Evolutionary conservation across 2,329 filamentous ascomycete genomes (phyloP).

Genomic region (Emydomyces testavorans): DNA sequence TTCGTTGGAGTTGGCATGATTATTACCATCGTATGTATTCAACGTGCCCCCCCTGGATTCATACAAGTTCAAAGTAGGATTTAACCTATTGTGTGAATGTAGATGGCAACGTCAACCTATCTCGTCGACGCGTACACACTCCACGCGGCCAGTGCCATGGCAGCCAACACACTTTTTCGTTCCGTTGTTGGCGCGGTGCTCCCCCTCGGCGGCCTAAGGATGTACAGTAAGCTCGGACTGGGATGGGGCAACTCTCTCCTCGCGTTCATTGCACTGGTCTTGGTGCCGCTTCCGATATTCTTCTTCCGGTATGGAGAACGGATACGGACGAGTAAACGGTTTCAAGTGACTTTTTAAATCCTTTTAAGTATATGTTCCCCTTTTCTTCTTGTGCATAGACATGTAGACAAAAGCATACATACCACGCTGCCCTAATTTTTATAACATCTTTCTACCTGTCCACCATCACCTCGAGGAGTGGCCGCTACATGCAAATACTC

Average conservation of each 20-base stretch:
- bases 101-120: constrained; percentile 50
- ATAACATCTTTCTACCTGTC: too few species aligned
- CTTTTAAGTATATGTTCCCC: background rate
- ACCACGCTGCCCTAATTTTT: too few species aligned
- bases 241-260: constrained; percentile 46
- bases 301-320: constrained; percentile 29
- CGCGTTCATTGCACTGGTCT: constrained; percentile 43
- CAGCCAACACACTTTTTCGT: constrained; percentile 45
- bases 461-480: too few species aligned
- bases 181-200: constrained; percentile 48
- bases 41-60: too few species aligned
- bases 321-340: constrained; percentile 24
- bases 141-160: constrained; percentile 39
- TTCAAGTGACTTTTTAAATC: constrained; percentile 11
- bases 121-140: constrained; percentile 46
- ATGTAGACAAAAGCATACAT: background rate
- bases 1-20: constrained; percentile 43
- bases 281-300: constrained; percentile 34
- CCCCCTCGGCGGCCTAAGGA: constrained; percentile 47
- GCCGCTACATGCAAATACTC: too few species aligned
- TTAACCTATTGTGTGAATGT: constrained; percentile 21
- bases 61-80: background rate
- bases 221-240: constrained; percentile 39
- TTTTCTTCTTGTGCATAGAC: background rate
- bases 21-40: constrained; percentile 29